Percentiles rank a stretch among this genome's conserved stretches.
Conservation (phyloP, 1,284 basidiomycete species). For the Clitocybe nebularis region DNA sequence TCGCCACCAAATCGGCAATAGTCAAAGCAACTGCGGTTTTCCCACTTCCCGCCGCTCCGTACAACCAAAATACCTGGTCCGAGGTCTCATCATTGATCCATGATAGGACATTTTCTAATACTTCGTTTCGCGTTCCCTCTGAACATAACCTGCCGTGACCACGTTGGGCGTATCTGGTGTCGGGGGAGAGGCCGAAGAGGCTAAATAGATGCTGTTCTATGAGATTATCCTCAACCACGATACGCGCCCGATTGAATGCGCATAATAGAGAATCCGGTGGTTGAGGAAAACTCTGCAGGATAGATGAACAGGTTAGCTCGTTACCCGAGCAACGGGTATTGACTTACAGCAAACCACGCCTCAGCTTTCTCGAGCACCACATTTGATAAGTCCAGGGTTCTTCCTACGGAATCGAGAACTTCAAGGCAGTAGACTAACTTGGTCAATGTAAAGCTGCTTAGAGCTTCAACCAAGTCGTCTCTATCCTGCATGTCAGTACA, state of each 20-base stretch:
- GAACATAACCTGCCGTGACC: conserved; percentile 12
- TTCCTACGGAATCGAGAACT: conserved; percentile 13
- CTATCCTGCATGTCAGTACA: conserved; percentile 3
- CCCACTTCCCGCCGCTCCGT: conserved; percentile 14
- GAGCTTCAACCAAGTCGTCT: conserved; percentile 6
- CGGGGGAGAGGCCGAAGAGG: conserved; percentile 9
- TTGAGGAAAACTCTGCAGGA: background rate
- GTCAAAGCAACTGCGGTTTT: conserved; percentile 16
- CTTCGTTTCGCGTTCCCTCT: conserved; percentile 14
- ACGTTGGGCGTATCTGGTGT: conserved; percentile 12
- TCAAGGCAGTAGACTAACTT: conserved; percentile 14
- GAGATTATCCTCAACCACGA: conserved; percentile 1
- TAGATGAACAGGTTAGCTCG: background rate
- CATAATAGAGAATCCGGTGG: conserved; percentile 2
- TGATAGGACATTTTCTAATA: conserved; percentile 12
- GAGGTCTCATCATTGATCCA: conserved; percentile 11
- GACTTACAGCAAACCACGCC: conserved; percentile 11
- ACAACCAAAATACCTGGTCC: conserved; percentile 13
- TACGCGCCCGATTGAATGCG: conserved; percentile 2
- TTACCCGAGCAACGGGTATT: background rate
- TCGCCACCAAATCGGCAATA: conserved; percentile 11
- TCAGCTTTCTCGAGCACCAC: conserved; percentile 8
- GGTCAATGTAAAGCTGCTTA: conserved; percentile 8
- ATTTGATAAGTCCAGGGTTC: conserved; percentile 8
- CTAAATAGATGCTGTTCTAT: conserved; percentile 10